Conservation (phyloP, 2,329 filamentous ascomycete species). For the Elsinoe fawcettii region DNA sequence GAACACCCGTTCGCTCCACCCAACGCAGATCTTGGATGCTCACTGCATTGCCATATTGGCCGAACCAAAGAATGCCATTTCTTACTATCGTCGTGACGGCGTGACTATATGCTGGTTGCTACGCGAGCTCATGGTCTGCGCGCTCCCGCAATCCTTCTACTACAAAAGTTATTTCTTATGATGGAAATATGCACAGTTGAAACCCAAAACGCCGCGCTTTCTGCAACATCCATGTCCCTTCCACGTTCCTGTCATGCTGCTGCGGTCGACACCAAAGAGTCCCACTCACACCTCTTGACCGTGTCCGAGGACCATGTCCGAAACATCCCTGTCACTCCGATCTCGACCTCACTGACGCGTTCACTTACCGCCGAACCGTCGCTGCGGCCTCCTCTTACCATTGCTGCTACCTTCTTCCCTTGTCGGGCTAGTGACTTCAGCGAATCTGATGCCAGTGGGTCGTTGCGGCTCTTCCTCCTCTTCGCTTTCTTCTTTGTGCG, state of each 20-base stretch:
- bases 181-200: constrained; percentile 6
- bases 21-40: neutral
- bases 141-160: neutral
- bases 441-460: constrained; percentile 53
- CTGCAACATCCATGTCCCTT: constrained; percentile 1
- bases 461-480: constrained; percentile 25
- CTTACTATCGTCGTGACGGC: constrained; percentile 5
- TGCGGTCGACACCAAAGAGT: neutral
- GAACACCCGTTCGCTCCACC: neutral
- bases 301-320: neutral
- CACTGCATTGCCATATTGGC: neutral
- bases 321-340: neutral
- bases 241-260: constrained; percentile 13
- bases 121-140: neutral
- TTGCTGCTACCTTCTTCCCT: neutral
- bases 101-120: constrained; percentile 4
- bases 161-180: neutral
- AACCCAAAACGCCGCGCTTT: neutral
- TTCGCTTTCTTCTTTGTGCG: constrained; percentile 11
- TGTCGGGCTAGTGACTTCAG: constrained; percentile 34
- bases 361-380: neutral
- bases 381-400: constrained; percentile 5
- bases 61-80: constrained; percentile 9
- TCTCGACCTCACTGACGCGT: neutral
- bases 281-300: neutral